phyloP scores from a whole-genome alignment of 1,284 basidiomycete species.

The Polyporus tsugae region DNA sequence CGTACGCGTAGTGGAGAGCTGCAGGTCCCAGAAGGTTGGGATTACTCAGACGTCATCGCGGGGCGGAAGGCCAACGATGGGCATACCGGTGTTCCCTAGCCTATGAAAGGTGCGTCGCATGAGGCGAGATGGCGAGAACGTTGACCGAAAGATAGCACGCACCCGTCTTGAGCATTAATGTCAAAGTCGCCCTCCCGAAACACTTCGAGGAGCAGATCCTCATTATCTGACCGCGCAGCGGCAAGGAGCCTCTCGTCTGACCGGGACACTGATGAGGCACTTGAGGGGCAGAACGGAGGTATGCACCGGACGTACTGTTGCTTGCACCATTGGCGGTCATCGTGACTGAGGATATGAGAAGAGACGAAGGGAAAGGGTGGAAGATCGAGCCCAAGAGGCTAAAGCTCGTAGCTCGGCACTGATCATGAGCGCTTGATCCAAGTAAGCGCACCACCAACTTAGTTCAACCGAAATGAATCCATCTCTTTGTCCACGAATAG shows the following conservation, averaged over 20 bases:
- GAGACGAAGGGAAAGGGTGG: too few species aligned
- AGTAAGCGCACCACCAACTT: too few species aligned
- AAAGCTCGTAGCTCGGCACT: too few species aligned
- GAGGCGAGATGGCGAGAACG: background rate
- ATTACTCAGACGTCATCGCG: conserved; percentile 10
- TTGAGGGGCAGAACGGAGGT: background rate
- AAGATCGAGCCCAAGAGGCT: too few species aligned
- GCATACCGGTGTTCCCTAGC: conserved; percentile 75
- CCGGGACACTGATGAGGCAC: background rate
- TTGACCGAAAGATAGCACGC: conserved; percentile 33
- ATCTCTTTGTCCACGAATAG: conserved; percentile 27
- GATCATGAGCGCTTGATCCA: too few species aligned
- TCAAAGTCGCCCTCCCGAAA: conserved; percentile 66
- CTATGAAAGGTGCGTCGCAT: conserved; percentile 45
- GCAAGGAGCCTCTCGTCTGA: conserved; percentile 79
- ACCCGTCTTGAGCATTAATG: conserved; percentile 85
- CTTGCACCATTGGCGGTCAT: conserved; percentile 46
- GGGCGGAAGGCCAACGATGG: background rate
- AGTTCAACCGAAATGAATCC: conserved; percentile 18
- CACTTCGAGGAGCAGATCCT: conserved; percentile 70
- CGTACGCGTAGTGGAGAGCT: conserved; percentile 88
- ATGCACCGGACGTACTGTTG: conserved; percentile 46
- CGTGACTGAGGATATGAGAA: too few species aligned
- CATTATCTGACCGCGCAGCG: conserved; percentile 80
- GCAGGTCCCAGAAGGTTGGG: conserved; percentile 11